Base-by-base conservation (phyloP, 805 yeast species). In the Clavispora carvajalis region DNA sequence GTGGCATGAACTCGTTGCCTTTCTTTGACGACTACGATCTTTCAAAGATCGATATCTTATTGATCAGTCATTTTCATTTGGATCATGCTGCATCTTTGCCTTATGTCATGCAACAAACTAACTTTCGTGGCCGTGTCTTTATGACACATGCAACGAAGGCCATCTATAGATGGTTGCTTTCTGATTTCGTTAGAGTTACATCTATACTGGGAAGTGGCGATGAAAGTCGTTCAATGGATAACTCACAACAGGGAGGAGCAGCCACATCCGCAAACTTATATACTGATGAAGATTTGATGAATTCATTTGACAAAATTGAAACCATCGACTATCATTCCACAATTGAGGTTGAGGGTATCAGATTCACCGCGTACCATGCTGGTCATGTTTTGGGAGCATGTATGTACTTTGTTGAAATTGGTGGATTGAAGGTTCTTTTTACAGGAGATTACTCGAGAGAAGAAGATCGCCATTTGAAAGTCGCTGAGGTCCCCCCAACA, bases 311-410 rank as follows among this genome's bases (percentile, higher is more conserved):
- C 54, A 70, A 77, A 47, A 93, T 93, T 36, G 98, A 93, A 60
- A 87, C 98, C 1, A 79, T 93, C 18, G 99, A 93, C 60, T 93
- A 84, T 62, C 98, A 93, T 62, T 87, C 97, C 4, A 93, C 99
- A 0, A 77, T 88, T 48, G 98, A 93, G 53, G 85, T 90, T 25
- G 95, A 86, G 44, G 99, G 99, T 38, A 82, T 93, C 41, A 74
- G 93, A 56, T 91, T 93, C 67, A 93, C 99, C 1, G 99, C 99
- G 1, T 93, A 84, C 61, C 99, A 91, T 65, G 99, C 99, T 7
- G 99, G 99, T n/a, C 99, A 93, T 72, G 99, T 93, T 10, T 69
- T 93, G 33, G 99, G 99, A 40, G 98, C 99, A 9, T 96, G 98
- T 10, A 93, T 93, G 98, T 93, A 82, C 61, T 81, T 93, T 49